Base-by-base conservation (phyloP, 768 basidiomycete genomes). In the Boletus vermiculosoides region DNA sequence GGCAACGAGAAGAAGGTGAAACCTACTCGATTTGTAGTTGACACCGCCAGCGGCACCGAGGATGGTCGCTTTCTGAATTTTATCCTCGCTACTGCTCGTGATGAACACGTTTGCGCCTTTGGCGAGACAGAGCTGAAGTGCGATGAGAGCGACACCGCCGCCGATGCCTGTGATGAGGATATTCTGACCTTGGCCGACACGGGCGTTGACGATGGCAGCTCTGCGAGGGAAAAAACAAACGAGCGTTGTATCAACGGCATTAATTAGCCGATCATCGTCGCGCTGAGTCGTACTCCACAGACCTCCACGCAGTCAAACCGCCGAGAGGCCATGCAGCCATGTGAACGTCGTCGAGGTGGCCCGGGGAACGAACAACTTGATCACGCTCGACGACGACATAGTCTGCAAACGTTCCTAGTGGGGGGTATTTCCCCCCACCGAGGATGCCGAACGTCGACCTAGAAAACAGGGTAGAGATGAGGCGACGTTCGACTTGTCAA, bases 261-360 rank as follows among this genome's bases (percentile, higher is more conserved):
- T 5, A 1, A 39, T 50, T 15, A 50, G 57, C 33, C 1, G 11
- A n/a, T 7, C 20, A n/a, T 10, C 18, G 18, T 34, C 7, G 25
- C 33, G 16, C 15, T 5, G 23, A 6, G 25, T 47, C 13, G 7
- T 3, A 16, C 20, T 16, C 18, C 10, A 68, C 76, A 42, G 12
- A 92, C 92, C 92, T 84, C 87, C 90, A 94, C 3, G 92, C 89
- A 16, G 92, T 94, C 20, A 93, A 68, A 3, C 85, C 90, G 0
- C 78, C 90, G 3, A 90, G 64, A 0, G 92, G 91, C 83, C 88
- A 90, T 5, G 90, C 89, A 0, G 90, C 85, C 18, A 81, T 78
- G 51, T 92, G 81, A 41, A 84, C 74, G 66, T 88, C 83, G 60
- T 79, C 78, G 54, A 92, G 78, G 68, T 93, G 86, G 5, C 78